phyloP scores from a whole-genome alignment of 257 asterid genomes.

The Cynanchum wilfordii region DNA sequence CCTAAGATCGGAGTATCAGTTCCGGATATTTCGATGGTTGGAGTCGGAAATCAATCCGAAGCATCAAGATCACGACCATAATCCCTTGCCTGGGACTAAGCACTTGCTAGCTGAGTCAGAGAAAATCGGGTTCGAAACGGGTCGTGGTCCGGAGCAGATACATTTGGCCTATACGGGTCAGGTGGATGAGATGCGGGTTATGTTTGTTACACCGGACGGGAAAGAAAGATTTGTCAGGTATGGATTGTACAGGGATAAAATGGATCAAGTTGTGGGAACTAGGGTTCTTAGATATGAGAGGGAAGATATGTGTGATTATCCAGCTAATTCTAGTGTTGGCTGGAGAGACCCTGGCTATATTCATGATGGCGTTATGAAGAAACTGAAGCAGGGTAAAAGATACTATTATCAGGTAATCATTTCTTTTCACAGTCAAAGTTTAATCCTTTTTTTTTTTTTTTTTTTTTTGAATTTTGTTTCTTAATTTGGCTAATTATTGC shows the following conservation, averaged over 20 bases:
- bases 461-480: not conserved
- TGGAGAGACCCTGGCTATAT: conserved; percentile 97
- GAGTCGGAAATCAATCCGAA: conserved; percentile 60
- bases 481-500: not conserved
- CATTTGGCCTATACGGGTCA: conserved; percentile 72
- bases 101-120: conserved; percentile 67
- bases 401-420: conserved; percentile 64
- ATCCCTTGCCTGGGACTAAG: conserved; percentile 76
- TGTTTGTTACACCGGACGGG: conserved; percentile 89
- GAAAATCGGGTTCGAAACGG: conserved; percentile 39
- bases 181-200: conserved; percentile 87
- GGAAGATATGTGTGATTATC: conserved; percentile 83
- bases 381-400: conserved; percentile 54
- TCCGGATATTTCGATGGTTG: conserved; percentile 79
- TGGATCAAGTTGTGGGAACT: conserved; percentile 45
- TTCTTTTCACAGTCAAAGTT: not conserved
- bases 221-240: conserved; percentile 55
- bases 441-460: no score
- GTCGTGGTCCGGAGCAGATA: conserved; percentile 83
- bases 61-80: conserved; percentile 68
- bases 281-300: conserved; percentile 62
- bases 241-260: conserved; percentile 37
- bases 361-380: conserved; percentile 73
- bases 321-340: conserved; percentile 75
- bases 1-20: conserved; percentile 67